phyloP scores from a whole-genome alignment of 176 grass and related monocot species.

The Chrysopogon serrulatus region DNA sequence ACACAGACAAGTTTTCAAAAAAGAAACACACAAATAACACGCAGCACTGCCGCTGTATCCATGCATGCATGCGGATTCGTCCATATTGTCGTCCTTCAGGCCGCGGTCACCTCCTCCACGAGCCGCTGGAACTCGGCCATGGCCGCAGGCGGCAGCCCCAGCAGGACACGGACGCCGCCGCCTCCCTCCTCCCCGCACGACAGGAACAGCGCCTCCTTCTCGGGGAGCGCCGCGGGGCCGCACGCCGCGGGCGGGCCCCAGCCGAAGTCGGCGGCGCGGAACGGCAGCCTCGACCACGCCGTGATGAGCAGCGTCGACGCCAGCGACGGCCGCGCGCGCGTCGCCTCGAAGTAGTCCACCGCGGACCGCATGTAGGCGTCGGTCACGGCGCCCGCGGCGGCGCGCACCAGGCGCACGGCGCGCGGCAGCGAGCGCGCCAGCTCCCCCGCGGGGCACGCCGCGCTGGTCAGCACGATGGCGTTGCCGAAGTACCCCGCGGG shows the following conservation, averaged over 20 bases:
- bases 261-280: constrained; percentile 65
- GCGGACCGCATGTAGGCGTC: constrained; percentile 66
- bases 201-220: constrained; percentile 82
- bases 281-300: constrained; percentile 73
- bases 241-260: constrained; percentile 59
- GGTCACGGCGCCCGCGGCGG: constrained; percentile 37
- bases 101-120: constrained; percentile 16
- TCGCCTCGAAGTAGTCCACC: constrained; percentile 78
- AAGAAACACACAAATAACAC: neutral
- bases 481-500: constrained; percentile 72
- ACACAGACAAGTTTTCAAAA: neutral
- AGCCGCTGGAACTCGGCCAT: constrained; percentile 61
- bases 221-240: constrained; percentile 62
- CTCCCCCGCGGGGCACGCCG: constrained; percentile 47
- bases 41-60: neutral
- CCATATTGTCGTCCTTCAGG: neutral
- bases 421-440: constrained; percentile 20
- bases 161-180: constrained; percentile 62
- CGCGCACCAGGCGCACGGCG: constrained; percentile 44
- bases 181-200: constrained; percentile 42
- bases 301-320: constrained; percentile 70
- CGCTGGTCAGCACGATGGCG: constrained; percentile 68
- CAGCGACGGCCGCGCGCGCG: constrained; percentile 55
- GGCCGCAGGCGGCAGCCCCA: constrained; percentile 56
- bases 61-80: neutral